Evolutionary conservation across 2,329 filamentous ascomycete species (phyloP), one percentile per base, ranked within the genome.

Genomic region (Aspergillus tanneri): DNA sequence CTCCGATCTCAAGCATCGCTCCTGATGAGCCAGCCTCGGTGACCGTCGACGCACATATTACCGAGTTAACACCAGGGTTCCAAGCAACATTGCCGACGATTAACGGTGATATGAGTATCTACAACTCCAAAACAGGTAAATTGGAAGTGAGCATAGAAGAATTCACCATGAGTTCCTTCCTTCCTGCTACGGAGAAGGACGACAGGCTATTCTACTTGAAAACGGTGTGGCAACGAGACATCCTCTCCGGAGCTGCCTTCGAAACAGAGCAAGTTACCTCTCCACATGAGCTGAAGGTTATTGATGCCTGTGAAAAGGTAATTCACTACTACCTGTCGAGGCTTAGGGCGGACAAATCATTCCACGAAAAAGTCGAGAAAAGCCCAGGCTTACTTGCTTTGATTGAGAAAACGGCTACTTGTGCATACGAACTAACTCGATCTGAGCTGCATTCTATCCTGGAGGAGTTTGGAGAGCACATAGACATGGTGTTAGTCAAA

Each of bases 271-370:
- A 30, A 9, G 18, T 12, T 4, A 27, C 43, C 16, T 14, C 24
- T 18, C 34, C 23, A 4, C 34, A 23, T 27, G 34, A 45, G 43
- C 6, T 27, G 12, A 38, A 45, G 34, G 24, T 30, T 9, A 45
- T 45, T 30, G 34, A 45, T 45, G 24, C 43, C 18, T 45, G 43
- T 38, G 43, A 45, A 45, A 45, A 38, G 21, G 34, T 19, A 12
- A 27, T 45, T 11, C 43, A 45, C 43, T 45, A 45, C 14, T 45
- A 45, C 43, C 43, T 45, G 22, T 45, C 43, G 27, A 10, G 28
- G 11, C 43, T 45, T 14, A 45, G 24, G 14, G 14, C 21, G 10
- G 43, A 24, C 34, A 27, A 14, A 3, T 21, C 14, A 14, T 27
- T 45, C 14, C 11, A 45, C 34, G 32, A 45, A n/a, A 12, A 24